Conservation (phyloP, 2,329 filamentous ascomycete genomes). For the Stachybotrys chlorohalonatus region DNA sequence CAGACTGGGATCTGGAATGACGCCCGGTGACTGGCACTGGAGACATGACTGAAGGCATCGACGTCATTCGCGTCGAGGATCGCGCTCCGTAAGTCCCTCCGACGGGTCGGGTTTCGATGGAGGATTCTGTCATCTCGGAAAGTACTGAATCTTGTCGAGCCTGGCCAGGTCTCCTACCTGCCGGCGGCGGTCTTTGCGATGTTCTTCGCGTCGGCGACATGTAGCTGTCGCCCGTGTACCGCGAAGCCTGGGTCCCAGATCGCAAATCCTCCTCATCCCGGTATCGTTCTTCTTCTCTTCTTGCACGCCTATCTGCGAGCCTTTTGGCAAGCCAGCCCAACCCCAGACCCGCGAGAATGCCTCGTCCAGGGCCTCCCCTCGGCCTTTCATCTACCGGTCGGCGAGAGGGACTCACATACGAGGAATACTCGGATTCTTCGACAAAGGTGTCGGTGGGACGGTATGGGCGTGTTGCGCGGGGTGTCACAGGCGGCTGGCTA, state of each 20-base stretch:
- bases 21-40: slow-evolving; percentile 13
- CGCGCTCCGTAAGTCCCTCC: slow-evolving; percentile 15
- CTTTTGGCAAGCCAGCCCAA: slow-evolving; percentile 61
- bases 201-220: slow-evolving; percentile 35
- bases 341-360: slow-evolving; percentile 51
- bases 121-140: slow-evolving; percentile 26
- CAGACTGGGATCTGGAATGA: slow-evolving; percentile 23
- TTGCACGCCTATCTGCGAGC: slow-evolving; percentile 46
- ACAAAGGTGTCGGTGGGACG: slow-evolving; percentile 33
- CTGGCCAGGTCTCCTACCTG: slow-evolving; percentile 20
- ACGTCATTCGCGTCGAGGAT: neutral
- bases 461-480: slow-evolving; percentile 36
- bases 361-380: slow-evolving; percentile 44
- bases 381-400: slow-evolving; percentile 36
- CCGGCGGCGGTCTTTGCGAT: slow-evolving; percentile 18
- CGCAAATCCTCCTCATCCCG: slow-evolving; percentile 44
- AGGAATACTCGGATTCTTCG: slow-evolving; percentile 49
- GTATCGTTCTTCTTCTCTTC: slow-evolving; percentile 36
- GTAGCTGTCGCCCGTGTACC: slow-evolving; percentile 61
- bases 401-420: slow-evolving; percentile 54
- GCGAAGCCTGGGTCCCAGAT: slow-evolving; percentile 51
- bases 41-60: slow-evolving; percentile 10
- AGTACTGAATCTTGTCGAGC: slow-evolving; percentile 14
- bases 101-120: slow-evolving; percentile 18
- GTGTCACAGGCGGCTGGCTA: slow-evolving; percentile 34